These are phyloP conservation scores for Phytomonas francai DNA, from an alignment of 208 protist genomes.

Conservation along the genomic window DNA sequence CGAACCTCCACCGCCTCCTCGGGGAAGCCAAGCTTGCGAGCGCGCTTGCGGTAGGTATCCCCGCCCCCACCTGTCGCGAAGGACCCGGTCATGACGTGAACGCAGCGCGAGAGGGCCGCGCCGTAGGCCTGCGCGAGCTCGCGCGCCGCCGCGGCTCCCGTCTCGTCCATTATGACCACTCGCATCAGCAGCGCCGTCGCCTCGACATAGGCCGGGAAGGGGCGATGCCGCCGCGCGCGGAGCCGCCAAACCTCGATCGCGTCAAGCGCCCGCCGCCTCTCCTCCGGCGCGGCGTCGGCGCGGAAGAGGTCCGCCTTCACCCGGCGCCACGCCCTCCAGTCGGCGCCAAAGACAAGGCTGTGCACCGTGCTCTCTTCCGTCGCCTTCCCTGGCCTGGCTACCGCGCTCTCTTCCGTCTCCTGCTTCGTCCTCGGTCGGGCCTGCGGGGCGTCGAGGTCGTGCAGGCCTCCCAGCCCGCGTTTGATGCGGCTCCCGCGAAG, in stretches of 20 bases:
- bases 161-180: constrained; percentile 51
- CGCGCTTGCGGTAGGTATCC: constrained; percentile 78
- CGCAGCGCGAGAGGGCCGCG: constrained; percentile 60
- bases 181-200: constrained; percentile 55
- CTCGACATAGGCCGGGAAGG: constrained; percentile 63
- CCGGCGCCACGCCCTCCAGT: constrained; percentile 54
- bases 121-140: constrained; percentile 38
- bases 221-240: constrained; percentile 41
- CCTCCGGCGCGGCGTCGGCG: constrained; percentile 13
- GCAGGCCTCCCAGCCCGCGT: constrained; percentile 47
- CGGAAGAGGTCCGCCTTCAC: constrained; percentile 64
- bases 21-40: constrained; percentile 58
- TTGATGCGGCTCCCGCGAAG: constrained; percentile 65
- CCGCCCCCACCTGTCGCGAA: constrained; percentile 33
- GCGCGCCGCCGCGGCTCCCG: constrained; percentile 8
- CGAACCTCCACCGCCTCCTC: constrained; percentile 84
- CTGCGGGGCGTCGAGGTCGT: constrained; percentile 48
- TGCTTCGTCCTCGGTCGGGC: constrained; percentile 10
- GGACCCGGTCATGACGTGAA: constrained; percentile 82
- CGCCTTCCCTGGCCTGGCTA: background rate
- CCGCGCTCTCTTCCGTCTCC: constrained; percentile 3
- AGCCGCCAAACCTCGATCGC: constrained; percentile 46
- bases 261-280: constrained; percentile 34
- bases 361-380: constrained; percentile 7
- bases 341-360: constrained; percentile 42